Evolutionary conservation across 768 basidiomycete species (phyloP), one percentile per base, ranked within the genome.

Genomic region (Tricholoma furcatifolium): DNA sequence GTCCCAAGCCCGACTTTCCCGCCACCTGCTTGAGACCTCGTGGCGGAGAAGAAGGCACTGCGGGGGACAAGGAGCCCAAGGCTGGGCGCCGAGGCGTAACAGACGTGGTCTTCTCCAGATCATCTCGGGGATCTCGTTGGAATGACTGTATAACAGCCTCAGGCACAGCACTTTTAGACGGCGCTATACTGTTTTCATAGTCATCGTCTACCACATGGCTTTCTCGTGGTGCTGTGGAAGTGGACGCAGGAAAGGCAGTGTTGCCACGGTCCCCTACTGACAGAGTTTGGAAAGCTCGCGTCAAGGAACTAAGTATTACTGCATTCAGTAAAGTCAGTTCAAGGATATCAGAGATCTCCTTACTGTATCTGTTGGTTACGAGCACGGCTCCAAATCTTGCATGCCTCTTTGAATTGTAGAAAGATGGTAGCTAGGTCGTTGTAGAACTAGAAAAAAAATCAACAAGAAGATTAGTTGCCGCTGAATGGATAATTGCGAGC

Each of bases 391-490:
- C 92, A 97, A 4, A 76, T 75, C 60, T 80, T 81, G 65, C 91
- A 93, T 2, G 76, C 76, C 48, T 87, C 87, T 65, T 84, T 88
- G 73, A 93, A 91, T 55, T 85, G 80, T 6, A 76, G 70, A 1
- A 96, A 67, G 41, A 95, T 82, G 10, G 75, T 80, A 2, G 82
- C 78, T 50, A 98, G 79, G 61, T 91, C 88, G 56, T 92, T 93
- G 66, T 99, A 96, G 64, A 98, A 98, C 89, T 94, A 56, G 23
- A 10, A 17, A 54, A 35, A 36, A 6, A 0, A 49, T 34, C 53
- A 36, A 34, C 14, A 53, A 27, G 23, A 11, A 40, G 20, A 31
- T 10, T 6, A 38, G 2, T 23, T 21, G 30, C 31, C 35, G 18
- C 5, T n/a, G 39, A 17, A 30, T 23, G 35, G 46, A 43, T 8